phyloP scores from a whole-genome alignment of 2,329 filamentous ascomycete species.

The Sporothrix variecibatus region DNA sequence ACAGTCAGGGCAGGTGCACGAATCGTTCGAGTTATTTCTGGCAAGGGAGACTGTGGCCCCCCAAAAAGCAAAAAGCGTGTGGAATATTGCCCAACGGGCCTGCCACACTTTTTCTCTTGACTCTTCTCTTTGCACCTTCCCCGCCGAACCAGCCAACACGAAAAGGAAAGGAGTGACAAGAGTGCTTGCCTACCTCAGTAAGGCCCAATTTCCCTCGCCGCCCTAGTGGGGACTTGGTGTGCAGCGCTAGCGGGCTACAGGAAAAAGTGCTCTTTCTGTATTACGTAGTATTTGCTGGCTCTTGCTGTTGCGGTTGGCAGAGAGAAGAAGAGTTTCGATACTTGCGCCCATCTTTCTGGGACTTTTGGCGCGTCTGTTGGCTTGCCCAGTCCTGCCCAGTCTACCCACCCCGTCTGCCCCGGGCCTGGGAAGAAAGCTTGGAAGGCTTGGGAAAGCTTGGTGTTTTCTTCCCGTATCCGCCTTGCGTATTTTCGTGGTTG shows the following conservation, averaged over 20 bases:
- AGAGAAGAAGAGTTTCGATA: not conserved
- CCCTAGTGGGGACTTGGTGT: not conserved
- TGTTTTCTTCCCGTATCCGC: not conserved
- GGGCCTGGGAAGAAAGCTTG: not conserved
- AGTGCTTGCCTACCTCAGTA: conserved; percentile 11
- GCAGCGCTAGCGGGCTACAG: conserved; percentile 6
- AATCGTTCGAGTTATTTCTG: not conserved
- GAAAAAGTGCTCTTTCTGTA: not conserved
- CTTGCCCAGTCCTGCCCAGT: conserved; percentile 5
- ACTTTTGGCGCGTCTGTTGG: conserved; percentile 1
- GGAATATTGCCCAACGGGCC: not conserved
- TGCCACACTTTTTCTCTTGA: not conserved
- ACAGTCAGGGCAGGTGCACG: not conserved
- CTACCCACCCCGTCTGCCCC: not conserved
- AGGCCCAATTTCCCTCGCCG: not conserved
- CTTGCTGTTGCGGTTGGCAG: not conserved
- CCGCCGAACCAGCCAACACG: not conserved
- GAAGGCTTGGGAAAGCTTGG: conserved; percentile 13
- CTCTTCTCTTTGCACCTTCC: not conserved
- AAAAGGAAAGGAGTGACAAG: conserved; percentile 9
- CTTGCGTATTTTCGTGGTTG: not conserved
- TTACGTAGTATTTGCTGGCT: not conserved
- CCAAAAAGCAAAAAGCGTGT: not conserved
- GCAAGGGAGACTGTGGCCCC: not conserved
- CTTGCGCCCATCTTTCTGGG: not conserved